Evolutionary conservation across 257 asterid species (phyloP).

Genomic region (Handroanthus guayacan): DNA sequence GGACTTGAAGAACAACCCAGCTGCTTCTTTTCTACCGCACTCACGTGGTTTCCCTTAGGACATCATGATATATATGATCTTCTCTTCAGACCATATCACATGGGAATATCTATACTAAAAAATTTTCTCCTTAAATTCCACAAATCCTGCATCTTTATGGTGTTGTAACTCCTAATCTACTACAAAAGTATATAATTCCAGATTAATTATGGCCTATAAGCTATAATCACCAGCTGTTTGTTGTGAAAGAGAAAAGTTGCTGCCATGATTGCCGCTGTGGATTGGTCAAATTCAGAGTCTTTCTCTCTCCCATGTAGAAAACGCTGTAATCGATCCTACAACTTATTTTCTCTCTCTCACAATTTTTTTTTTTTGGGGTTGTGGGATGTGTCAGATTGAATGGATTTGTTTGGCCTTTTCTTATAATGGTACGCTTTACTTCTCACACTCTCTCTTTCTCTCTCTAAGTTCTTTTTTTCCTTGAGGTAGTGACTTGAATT

Average conservation of each 20-base stretch:
- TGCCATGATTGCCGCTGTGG: constrained; percentile 12
- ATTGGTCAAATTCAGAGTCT: constrained; percentile 24
- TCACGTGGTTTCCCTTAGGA: constrained; percentile 44
- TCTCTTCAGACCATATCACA: background rate
- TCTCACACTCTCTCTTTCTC: constrained; percentile 27
- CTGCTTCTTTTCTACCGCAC: constrained; percentile 34
- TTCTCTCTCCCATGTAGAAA: constrained; percentile 28
- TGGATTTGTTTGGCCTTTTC: constrained; percentile 53
- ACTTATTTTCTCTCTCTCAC: constrained; percentile 22
- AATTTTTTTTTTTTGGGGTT: constrained; percentile 31
- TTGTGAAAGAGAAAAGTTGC: background rate
- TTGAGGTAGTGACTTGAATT: constrained; percentile 43
- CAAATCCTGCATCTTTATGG: too few relatives aligned
- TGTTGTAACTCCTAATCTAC: too few relatives aligned
- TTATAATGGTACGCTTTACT: constrained; percentile 33
- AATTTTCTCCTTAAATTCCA: too few relatives aligned
- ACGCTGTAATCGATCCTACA: constrained; percentile 35
- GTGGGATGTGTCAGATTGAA: constrained; percentile 58
- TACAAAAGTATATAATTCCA: too few relatives aligned
- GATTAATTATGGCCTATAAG: background rate
- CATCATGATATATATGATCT: background rate
- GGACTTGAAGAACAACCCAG: constrained; percentile 26
- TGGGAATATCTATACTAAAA: too few relatives aligned
- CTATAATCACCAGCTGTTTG: background rate
- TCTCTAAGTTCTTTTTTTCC: constrained; percentile 8